Conservation (phyloP, 2,329 filamentous ascomycete species). For the Colletotrichum filicis region DNA sequence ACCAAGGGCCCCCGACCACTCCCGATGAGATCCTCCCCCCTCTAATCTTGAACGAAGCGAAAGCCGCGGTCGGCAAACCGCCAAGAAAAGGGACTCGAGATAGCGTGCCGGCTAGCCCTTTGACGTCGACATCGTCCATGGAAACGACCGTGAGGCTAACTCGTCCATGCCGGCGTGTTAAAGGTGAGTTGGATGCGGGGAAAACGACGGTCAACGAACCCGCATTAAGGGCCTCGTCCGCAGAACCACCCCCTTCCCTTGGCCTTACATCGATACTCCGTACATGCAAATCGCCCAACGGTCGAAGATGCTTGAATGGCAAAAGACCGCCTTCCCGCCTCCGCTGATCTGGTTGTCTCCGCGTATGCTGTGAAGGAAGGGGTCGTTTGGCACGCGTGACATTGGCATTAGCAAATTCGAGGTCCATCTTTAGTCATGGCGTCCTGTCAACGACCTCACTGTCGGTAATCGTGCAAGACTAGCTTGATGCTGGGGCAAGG, state of each 20-base stretch:
- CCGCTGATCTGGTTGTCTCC: background rate
- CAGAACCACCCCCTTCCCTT: background rate
- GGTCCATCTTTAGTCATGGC: slow-evolving; percentile 27
- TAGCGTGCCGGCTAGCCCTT: slow-evolving; percentile 30
- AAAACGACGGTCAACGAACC: slow-evolving; percentile 7
- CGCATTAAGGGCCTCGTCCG: slow-evolving; percentile 19
- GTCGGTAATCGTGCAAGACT: slow-evolving; percentile 22
- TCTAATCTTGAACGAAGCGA: slow-evolving; percentile 10
- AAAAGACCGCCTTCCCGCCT: background rate
- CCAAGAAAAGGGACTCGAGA: slow-evolving; percentile 27
- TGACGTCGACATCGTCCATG: slow-evolving; percentile 2
- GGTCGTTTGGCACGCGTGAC: slow-evolving; percentile 7
- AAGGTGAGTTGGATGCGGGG: slow-evolving; percentile 14
- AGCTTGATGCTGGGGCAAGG: slow-evolving; percentile 18
- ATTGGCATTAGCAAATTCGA: slow-evolving; percentile 31
- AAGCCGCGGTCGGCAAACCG: slow-evolving; percentile 8
- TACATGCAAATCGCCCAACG: background rate
- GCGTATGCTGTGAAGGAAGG: slow-evolving; percentile 7
- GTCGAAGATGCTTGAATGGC: background rate
- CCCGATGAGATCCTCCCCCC: background rate
- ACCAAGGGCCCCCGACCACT: background rate
- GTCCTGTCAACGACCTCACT: slow-evolving; percentile 24
- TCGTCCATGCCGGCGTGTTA: background rate
- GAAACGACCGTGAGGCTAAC: slow-evolving; percentile 7
- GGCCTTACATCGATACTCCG: too few relatives aligned